Conservation (phyloP, 2,329 filamentous ascomycete species). For the Delphinella strobiligena region DNA sequence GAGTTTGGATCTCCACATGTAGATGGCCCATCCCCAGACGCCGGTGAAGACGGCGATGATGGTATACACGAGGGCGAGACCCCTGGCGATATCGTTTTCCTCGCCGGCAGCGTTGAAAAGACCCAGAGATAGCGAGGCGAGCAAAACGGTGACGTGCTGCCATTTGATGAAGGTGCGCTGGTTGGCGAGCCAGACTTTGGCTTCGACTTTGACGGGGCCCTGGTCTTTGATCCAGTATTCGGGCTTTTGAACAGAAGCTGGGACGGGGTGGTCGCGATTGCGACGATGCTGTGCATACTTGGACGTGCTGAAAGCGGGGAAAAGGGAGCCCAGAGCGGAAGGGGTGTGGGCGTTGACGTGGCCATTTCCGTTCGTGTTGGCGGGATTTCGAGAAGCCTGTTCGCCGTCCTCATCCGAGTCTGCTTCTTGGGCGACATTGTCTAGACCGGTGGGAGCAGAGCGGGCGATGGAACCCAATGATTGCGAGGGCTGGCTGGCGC, state of each 20-base stretch:
- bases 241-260: conserved; percentile 79
- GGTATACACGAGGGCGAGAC: conserved; percentile 74
- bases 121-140: conserved; percentile 71
- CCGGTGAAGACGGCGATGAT: conserved; percentile 71
- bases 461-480: conserved; percentile 9
- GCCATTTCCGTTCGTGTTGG: background rate
- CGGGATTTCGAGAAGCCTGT: conserved; percentile 19
- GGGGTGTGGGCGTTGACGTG: conserved; percentile 30
- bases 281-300: conserved; percentile 54
- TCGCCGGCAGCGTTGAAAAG: conserved; percentile 80
- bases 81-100: conserved; percentile 58
- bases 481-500: conserved; percentile 8
- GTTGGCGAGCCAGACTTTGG: conserved; percentile 97
- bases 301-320: conserved; percentile 72
- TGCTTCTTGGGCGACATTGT: conserved; percentile 29
- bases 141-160: conserved; percentile 86
- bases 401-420: conserved; percentile 39
- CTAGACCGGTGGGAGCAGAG: conserved; percentile 16
- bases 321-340: conserved; percentile 54
- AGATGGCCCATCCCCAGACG: conserved; percentile 77
- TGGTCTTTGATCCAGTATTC: conserved; percentile 87
- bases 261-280: conserved; percentile 46
- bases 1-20: conserved; percentile 61
- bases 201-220: conserved; percentile 83
- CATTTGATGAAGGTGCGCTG: conserved; percentile 98